Conservation (phyloP, 129 eudicot species). For the Lonicera japonica region DNA sequence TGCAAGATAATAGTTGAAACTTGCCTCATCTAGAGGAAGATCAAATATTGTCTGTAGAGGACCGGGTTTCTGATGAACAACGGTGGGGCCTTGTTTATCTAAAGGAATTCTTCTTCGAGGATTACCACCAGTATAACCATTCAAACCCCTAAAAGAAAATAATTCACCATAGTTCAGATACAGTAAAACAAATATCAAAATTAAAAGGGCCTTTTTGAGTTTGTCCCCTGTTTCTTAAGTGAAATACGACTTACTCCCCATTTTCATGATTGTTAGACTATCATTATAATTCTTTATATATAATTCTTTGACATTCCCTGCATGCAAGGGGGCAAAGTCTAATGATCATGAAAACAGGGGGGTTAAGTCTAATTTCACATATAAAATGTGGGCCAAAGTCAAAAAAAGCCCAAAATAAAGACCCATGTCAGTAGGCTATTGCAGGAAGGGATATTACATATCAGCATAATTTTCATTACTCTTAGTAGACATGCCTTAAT, state of each 20-base stretch:
- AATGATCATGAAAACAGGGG: too few relatives aligned
- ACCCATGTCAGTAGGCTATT: background rate
- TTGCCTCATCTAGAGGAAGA: constrained; percentile 89
- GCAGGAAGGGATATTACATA: background rate
- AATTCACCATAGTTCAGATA: constrained; percentile 7
- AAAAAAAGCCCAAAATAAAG: too few relatives aligned
- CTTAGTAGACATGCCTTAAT: background rate
- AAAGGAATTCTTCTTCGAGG: constrained; percentile 44
- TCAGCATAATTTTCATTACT: background rate
- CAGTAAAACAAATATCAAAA: background rate
- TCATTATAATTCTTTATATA: too few relatives aligned
- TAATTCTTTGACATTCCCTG: too few relatives aligned
- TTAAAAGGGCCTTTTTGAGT: too few relatives aligned
- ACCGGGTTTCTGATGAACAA: constrained; percentile 93
- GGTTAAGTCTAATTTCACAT: too few relatives aligned
- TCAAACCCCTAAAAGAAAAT: constrained; percentile 46
- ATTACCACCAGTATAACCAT: constrained; percentile 71
- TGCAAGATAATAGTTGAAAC: constrained; percentile 10
- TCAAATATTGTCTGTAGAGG: constrained; percentile 85
- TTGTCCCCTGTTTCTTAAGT: too few relatives aligned
- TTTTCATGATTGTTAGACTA: too few relatives aligned
- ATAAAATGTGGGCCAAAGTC: too few relatives aligned
- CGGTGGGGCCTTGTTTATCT: constrained; percentile 64
- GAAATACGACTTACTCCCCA: too few relatives aligned
- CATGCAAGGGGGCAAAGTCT: too few relatives aligned